A percentile compares a stretch with the other conserved stretches of the same genome.
Evolutionary conservation across 129 eudicot species (phyloP).

Genomic region (sunflower (Helianthus annuus)): DNA sequence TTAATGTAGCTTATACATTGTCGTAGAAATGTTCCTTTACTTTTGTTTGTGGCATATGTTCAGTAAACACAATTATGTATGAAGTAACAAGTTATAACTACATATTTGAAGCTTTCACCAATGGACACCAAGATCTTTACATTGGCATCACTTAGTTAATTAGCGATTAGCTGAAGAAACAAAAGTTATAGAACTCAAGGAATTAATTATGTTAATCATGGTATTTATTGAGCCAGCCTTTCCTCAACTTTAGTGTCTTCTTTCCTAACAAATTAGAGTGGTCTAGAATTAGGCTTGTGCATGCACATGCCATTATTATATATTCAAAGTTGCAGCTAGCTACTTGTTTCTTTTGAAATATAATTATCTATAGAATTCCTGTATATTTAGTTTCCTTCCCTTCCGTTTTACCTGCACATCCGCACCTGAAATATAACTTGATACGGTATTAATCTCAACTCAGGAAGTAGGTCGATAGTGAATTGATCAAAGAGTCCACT

Average conservation of each 20-base stretch:
- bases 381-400: too few relatives aligned
- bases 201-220: conserved; percentile 13
- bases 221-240: conserved; percentile 20
- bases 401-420: not conserved
- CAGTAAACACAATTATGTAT: not conserved
- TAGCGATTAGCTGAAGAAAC: conserved; percentile 3
- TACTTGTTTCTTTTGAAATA: conserved; percentile 8
- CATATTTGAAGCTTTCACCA: not conserved
- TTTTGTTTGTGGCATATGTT: not conserved
- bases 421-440: not conserved
- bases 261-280: conserved; percentile 24
- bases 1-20: not conserved
- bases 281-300: conserved; percentile 26
- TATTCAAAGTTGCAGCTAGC: conserved; percentile 17
- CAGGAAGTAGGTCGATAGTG: not conserved
- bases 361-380: not conserved
- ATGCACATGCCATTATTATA: conserved; percentile 19
- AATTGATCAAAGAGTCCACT: not conserved
- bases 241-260: conserved; percentile 25
- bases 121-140: not conserved
- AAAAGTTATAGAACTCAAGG: not conserved
- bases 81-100: not conserved
- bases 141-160: not conserved
- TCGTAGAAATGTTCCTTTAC: not conserved
- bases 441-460: not conserved